Base-by-base conservation (phyloP, 148 eudicot genomes). In the Hydrangea macrophylla region DNA sequence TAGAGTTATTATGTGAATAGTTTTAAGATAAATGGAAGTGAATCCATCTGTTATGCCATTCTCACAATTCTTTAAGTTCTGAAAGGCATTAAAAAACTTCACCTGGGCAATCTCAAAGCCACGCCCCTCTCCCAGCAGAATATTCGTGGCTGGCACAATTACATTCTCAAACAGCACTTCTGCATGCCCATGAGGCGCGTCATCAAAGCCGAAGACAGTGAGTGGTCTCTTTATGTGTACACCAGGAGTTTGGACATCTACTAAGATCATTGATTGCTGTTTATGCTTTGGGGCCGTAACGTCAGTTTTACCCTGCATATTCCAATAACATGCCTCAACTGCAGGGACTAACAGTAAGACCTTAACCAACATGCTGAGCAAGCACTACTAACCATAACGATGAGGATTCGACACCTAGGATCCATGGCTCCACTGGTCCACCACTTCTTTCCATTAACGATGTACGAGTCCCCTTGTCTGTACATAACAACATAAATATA, bases 371-470 rank as follows among this genome's bases (percentile, higher is more conserved):
- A 68, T 22, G 22, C 23, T 12, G 35, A 18, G 18, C 36, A 60
- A 61, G 54, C 33, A 67, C 37, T 66, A 79, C 95, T 79, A 58
- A 94, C 98, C 98, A 90, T 90, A 69, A 90, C 82, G 28, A 94
- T 88, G 44, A 94, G 97, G 61, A 94, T 62, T 78, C 83, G 90
- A 85, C 98, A 94, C 78, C 98, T 83, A 70, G 98, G 97, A 83
- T 94, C 98, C 98, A 94, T 94, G 35, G 98, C 98, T 77, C 98
- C 98, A 72, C 98, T 94, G n/a, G 98, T 90, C 97, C 98, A 94
- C 98, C 98, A 94, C 70, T 94, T 90, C 40, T 74, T 88, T 50
- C 98, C 98, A 63, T 88, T 94, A 32, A 94, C 88, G 63, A 94
- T 75, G 76, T 90, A 94, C 3, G 81, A 83, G 63, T 88, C 97